Conservation (phyloP, 179 eudicot species). For the Beta corolliflora region DNA sequence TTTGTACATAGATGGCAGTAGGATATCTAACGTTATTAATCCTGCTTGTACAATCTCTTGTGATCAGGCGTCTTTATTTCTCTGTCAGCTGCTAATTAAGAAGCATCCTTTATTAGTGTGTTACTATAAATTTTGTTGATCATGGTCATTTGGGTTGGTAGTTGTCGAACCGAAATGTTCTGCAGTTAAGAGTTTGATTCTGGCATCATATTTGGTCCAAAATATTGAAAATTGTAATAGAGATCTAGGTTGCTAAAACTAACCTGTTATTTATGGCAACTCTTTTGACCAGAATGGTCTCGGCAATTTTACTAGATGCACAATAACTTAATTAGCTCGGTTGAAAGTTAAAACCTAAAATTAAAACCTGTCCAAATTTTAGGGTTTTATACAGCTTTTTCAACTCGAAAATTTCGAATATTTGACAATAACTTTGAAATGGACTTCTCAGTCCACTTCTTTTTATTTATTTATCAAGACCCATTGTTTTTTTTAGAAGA, state of each 20-base stretch:
- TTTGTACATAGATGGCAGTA: not conserved
- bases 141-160: not conserved
- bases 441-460: not conserved
- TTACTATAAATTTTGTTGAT: not conserved
- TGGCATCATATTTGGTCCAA: not conserved
- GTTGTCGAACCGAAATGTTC: not conserved
- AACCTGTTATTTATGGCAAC: not conserved
- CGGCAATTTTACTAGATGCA: no score
- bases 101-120: no score
- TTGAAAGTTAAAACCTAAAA: no score
- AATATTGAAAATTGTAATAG: not conserved
- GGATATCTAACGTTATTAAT: not conserved
- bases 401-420: not conserved
- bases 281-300: no score
- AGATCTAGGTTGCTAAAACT: no score
- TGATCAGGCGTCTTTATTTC: not conserved
- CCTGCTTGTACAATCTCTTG: not conserved
- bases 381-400: no score
- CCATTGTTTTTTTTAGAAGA: no score
- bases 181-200: no score
- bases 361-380: no score
- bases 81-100: not conserved
- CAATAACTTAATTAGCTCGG: not conserved
- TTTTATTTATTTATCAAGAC: no score
- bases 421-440: not conserved